Evolutionary conservation across 2,329 filamentous ascomycete species (phyloP), one percentile per base, ranked within the genome.

Genomic region (Setomelanomma holmii): DNA sequence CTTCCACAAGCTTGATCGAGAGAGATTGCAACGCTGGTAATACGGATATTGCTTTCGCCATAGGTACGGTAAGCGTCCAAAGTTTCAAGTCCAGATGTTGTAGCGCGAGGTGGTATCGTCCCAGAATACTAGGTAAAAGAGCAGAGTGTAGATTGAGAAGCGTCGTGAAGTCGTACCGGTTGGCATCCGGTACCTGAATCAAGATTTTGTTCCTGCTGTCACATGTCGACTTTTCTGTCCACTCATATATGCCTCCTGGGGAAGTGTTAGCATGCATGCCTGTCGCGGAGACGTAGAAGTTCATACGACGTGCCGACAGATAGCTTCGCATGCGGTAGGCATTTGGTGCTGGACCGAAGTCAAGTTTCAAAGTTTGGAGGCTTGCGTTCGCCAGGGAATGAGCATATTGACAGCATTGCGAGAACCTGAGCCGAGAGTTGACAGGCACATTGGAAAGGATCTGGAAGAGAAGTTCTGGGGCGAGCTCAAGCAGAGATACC

Each of bases 311-410:
- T 64, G 56, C 6, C 60, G 58, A 4, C 20, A 14, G 14, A 41
- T 41, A 41, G 22, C 60, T 49, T 21, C 51, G n/a, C n/a, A 36
- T 24, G 19, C 38, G 34, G 11, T 45, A 91, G 34, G 81, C 89
- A 23, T 81, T 89, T n/a, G 85, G 85, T 0, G 87, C 12, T 23
- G 89, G 24, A 96, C 21, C 90, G 82, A 86, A 92, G 33, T 78
- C 87, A 8, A 85, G 95, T 17, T 93, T 96, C 77, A 97, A 91
- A 87, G 79, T 86, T 38, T 68, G 66, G 4, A 75, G 56, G 43
- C 64, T 73, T 21, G 66, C 62, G 14, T 56, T 63, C 8, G 72
- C 70, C 11, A 76, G 60, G 4, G 38, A 35, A 33, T 69, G 66
- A 20, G 64, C 62, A 24, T 54, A 46, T 2, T 49, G 66, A 1